Evolutionary conservation across 169 alveolate species (phyloP).

Genomic region (Cryptosporidium ubiquitum): DNA sequence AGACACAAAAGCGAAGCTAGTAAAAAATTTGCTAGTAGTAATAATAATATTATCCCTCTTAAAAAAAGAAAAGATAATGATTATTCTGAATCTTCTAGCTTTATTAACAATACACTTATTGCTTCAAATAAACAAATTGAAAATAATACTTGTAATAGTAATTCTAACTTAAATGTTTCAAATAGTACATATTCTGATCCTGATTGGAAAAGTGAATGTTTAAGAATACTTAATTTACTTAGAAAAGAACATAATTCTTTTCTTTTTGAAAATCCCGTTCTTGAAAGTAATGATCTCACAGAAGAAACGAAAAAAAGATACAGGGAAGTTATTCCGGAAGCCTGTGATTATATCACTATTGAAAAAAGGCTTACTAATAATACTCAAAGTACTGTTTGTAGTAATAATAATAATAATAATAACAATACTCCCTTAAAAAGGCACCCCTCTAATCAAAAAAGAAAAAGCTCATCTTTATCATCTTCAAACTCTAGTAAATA

Average conservation of each 20-base stretch:
- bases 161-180: not conserved
- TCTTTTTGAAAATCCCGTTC: conserved; percentile 65
- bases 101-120: not conserved
- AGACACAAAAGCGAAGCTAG: not conserved
- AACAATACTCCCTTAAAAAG: not conserved
- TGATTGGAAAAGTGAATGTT: conserved; percentile 60
- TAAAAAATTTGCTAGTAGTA: not conserved
- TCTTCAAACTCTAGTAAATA: not conserved
- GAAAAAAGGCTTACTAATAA: conserved; percentile 16
- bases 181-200: not conserved
- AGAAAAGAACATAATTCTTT: conserved; percentile 58
- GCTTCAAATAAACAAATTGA: too few species aligned
- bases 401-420: too few species aligned
- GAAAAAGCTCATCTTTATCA: too few species aligned
- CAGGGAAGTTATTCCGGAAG: conserved; percentile 35
- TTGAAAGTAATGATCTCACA: conserved; percentile 61
- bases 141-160: not conserved
- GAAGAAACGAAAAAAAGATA: conserved; percentile 53
- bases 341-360: conserved; percentile 31
- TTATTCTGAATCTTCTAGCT: not conserved
- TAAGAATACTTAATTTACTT: conserved; percentile 39
- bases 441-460: not conserved
- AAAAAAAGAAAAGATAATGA: conserved; percentile 28
- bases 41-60: not conserved
- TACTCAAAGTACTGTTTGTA: too few species aligned